Conservation (phyloP, 768 basidiomycete genomes). For the Mycena galericulata region DNA sequence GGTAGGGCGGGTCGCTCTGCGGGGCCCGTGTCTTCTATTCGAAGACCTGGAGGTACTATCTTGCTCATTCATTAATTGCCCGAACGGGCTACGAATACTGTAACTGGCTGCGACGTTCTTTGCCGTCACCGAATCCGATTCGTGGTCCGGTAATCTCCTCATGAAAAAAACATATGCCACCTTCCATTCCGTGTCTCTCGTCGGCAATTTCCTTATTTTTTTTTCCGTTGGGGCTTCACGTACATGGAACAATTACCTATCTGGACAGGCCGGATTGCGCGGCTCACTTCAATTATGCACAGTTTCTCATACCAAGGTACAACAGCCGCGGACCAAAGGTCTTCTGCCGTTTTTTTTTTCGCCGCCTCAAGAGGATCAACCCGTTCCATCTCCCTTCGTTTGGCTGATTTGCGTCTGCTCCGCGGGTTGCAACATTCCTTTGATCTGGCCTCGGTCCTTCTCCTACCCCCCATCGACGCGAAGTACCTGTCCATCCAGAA, state of each 20-base stretch:
- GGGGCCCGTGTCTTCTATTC: not conserved
- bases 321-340: no score
- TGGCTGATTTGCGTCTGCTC: no score
- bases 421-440: no score
- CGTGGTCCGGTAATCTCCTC: not conserved
- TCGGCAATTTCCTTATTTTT: not conserved
- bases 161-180: not conserved
- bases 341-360: no score
- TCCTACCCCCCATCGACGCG: no score
- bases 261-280: no score
- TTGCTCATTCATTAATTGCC: no score
- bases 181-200: slow-evolving; percentile 2
- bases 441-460: no score
- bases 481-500: not conserved
- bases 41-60: not conserved
- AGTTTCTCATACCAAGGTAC: no score
- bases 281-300: no score
- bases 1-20: not conserved
- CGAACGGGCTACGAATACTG: not conserved
- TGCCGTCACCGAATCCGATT: slow-evolving; percentile 7
- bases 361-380: no score
- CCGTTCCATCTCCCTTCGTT: no score
- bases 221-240: not conserved
- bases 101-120: not conserved
- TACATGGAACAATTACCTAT: not conserved